A percentile compares a stretch with the other conserved stretches of the same genome.
phyloP scores from a whole-genome alignment of 306 rosid species.

The Cicer cuneatum region DNA sequence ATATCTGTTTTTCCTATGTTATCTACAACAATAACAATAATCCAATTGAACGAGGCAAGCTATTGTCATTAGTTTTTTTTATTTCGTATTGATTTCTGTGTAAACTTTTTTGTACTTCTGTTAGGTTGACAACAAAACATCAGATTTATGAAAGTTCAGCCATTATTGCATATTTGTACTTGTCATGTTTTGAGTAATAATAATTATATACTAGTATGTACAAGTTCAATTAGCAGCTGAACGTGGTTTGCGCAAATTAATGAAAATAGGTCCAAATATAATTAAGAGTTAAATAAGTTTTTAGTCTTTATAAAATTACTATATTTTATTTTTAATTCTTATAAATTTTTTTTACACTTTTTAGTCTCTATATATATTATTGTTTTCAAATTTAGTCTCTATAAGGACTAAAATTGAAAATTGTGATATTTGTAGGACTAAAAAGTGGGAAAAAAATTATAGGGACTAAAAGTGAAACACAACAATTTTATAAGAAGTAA shows the following conservation, averaged over 20 bases:
- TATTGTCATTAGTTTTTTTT: neutral
- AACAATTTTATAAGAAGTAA: no score
- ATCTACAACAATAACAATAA: neutral
- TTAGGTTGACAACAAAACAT: neutral
- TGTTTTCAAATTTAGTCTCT: no score
- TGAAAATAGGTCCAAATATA: conserved; percentile 5
- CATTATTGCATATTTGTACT: neutral
- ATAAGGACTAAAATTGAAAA: no score
- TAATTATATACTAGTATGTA: neutral
- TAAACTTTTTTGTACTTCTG: neutral
- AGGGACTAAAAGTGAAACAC: no score
- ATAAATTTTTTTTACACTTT: no score
- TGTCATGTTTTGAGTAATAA: conserved; percentile 11
- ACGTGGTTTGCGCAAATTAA: conserved; percentile 7
- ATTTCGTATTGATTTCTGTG: no score
- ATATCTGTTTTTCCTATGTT: conserved; percentile 3
- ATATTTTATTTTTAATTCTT: no score
- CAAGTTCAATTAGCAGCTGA: neutral
- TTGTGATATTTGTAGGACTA: no score
- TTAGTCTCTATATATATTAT: no score
- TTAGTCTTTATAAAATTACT: no score
- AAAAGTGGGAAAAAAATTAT: no score
- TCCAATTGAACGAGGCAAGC: conserved; percentile 39
- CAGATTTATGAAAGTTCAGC: conserved; percentile 18
- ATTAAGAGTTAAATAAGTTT: no score